phyloP scores from a whole-genome alignment of 176 grass and related monocot species.

The Cocos nucifera region DNA sequence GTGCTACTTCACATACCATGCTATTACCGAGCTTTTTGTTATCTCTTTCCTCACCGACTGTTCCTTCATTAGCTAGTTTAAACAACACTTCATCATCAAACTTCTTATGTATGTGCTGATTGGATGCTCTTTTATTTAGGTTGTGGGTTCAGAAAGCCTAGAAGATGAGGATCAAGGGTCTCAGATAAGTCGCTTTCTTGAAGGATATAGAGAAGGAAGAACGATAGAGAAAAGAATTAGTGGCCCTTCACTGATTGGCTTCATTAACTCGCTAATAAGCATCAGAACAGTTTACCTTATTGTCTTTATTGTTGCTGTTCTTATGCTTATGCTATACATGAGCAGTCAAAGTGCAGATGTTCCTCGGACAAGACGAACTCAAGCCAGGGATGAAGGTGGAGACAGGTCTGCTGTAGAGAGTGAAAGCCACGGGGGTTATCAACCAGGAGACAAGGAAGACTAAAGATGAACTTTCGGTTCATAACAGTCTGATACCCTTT shows the following conservation, averaged over 20 bases:
- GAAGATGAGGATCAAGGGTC: constrained; percentile 71
- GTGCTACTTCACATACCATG: too few relatives aligned
- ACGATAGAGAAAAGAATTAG: constrained; percentile 73
- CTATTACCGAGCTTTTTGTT: too few relatives aligned
- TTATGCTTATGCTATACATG: constrained; percentile 53
- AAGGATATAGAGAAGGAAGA: constrained; percentile 86
- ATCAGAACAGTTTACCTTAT: constrained; percentile 69
- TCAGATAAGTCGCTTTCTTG: constrained; percentile 80
- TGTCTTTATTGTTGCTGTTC: constrained; percentile 58
- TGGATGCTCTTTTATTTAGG: constrained; percentile 35
- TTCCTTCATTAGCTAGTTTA: too few relatives aligned
- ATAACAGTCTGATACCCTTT: too few relatives aligned
- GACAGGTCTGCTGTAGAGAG: neutral
- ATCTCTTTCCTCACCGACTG: too few relatives aligned
- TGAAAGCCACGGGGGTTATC: constrained; percentile 12
- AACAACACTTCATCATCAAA: too few relatives aligned
- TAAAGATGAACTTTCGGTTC: neutral
- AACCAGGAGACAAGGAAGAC: constrained; percentile 31
- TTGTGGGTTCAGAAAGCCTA: constrained; percentile 63
- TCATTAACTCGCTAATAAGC: constrained; percentile 64
- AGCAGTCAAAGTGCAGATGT: constrained; percentile 48
- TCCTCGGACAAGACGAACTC: constrained; percentile 13
- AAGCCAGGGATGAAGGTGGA: neutral
- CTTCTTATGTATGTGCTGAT: neutral
- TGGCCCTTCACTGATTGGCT: constrained; percentile 77